Conservation (phyloP, 352 stramenopile species). For the Pythium sp. region DNA sequence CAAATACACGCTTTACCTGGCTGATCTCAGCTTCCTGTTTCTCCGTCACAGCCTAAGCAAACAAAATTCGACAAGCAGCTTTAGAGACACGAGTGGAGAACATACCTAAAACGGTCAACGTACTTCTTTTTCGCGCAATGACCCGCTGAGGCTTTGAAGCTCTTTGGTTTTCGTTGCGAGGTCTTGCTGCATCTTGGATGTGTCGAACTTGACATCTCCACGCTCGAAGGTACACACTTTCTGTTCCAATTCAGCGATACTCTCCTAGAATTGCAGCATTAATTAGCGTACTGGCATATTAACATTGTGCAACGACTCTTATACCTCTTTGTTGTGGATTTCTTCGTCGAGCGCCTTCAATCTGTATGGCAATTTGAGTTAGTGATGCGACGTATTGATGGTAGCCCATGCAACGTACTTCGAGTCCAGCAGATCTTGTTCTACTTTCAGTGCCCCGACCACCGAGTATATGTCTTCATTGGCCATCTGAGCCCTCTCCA, state of each 20-base stretch:
- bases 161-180: slow-evolving; percentile 10
- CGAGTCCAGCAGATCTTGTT: slow-evolving; percentile 30
- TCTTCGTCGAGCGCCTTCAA: slow-evolving; percentile 26
- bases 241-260: slow-evolving; percentile 29
- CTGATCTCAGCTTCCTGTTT: slow-evolving; percentile 10
- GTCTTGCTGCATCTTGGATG: slow-evolving; percentile 13
- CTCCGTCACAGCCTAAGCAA: background rate
- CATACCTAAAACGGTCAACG: background rate
- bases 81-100: background rate
- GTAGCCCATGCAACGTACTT: slow-evolving; percentile 16
- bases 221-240: slow-evolving; percentile 20
- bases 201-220: slow-evolving; percentile 4
- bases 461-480: slow-evolving; percentile 42
- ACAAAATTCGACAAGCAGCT: background rate
- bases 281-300: slow-evolving; percentile 13
- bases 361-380: slow-evolving; percentile 13
- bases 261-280: slow-evolving; percentile 19
- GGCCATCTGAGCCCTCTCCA: slow-evolving; percentile 45
- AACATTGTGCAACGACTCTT: background rate
- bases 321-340: slow-evolving; percentile 29
- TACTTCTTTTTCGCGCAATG: slow-evolving; percentile 19
- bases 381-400: background rate
- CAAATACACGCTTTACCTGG: background rate
- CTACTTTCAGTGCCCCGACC: slow-evolving; percentile 23
- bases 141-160: background rate